These are phyloP conservation scores for Melampsora larici-populina DNA, from an alignment of 1,284 basidiomycete genomes.

Conservation along the genomic window DNA sequence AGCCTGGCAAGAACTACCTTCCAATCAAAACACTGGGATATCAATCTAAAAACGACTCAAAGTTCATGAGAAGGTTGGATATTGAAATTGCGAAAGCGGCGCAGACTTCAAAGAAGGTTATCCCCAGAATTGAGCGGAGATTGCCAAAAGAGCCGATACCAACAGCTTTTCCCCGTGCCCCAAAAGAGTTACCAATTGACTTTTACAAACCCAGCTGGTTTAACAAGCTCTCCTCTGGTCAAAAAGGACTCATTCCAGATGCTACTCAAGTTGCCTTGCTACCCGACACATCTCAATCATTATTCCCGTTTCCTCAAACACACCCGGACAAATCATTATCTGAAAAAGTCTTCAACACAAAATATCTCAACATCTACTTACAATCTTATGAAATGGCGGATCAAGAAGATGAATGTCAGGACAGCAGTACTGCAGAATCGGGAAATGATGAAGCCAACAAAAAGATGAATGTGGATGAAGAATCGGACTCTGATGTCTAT, in stretches of 20 bases:
- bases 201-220: neutral
- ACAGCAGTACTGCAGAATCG: neutral
- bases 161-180: neutral
- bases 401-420: neutral
- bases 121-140: neutral
- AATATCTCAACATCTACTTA: conserved; percentile 7
- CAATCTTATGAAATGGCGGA: neutral
- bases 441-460: too few relatives aligned
- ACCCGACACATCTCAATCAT: neutral
- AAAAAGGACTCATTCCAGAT: neutral
- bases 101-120: neutral
- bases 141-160: neutral
- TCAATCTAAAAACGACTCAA: neutral
- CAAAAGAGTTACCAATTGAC: neutral
- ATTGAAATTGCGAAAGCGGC: neutral
- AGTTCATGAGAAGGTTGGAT: neutral
- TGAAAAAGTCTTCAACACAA: neutral
- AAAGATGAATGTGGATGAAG: too few relatives aligned
- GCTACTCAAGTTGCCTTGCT: neutral
- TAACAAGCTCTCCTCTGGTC: neutral
- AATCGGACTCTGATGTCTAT: too few relatives aligned
- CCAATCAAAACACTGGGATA: neutral
- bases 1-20: neutral
- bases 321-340: neutral
- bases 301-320: conserved; percentile 11